phyloP scores from a whole-genome alignment of 1,139 yeast species.

The Saccharomyces uvarum region DNA sequence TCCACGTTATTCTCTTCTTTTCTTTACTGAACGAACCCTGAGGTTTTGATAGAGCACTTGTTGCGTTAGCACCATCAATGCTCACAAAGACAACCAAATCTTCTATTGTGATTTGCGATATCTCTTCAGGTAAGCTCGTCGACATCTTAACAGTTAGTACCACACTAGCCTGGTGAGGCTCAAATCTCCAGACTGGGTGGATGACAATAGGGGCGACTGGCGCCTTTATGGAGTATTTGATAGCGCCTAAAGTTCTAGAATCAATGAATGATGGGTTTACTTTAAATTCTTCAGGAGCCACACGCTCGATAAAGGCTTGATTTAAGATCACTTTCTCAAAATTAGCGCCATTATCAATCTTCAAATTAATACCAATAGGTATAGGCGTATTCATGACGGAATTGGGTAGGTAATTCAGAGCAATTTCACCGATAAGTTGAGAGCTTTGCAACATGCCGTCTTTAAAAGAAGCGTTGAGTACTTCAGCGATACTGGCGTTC shows the following conservation, averaged over 20 bases:
- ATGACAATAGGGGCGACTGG: constrained; percentile 60
- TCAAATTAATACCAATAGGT: constrained; percentile 35
- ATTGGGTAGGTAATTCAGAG: constrained; percentile 51
- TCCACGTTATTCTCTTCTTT: constrained; percentile 80
- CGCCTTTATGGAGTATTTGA: constrained; percentile 54
- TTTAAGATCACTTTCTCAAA: constrained; percentile 35
- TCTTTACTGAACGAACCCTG: constrained; percentile 84
- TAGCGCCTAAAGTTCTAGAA: constrained; percentile 62
- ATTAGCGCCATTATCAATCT: constrained; percentile 25
- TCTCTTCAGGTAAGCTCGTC: constrained; percentile 38
- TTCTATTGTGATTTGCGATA: constrained; percentile 40
- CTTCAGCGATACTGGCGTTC: constrained; percentile 73
- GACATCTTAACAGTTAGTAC: constrained; percentile 55
- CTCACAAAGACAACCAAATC: constrained; percentile 69
- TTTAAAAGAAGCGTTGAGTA: constrained; percentile 63
- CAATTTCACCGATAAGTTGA: constrained; percentile 71
- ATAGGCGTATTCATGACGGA: constrained; percentile 20
- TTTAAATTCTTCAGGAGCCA: constrained; percentile 31
- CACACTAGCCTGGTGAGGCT: constrained; percentile 74
- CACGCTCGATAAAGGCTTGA: constrained; percentile 33
- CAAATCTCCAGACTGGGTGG: constrained; percentile 84
- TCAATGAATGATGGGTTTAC: constrained; percentile 35
- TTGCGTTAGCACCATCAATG: constrained; percentile 40
- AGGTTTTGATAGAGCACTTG: constrained; percentile 80
- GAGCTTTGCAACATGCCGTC: constrained; percentile 55